Base-by-base conservation (phyloP, 2,329 filamentous ascomycete genomes). In the Penicillium paneum region DNA sequence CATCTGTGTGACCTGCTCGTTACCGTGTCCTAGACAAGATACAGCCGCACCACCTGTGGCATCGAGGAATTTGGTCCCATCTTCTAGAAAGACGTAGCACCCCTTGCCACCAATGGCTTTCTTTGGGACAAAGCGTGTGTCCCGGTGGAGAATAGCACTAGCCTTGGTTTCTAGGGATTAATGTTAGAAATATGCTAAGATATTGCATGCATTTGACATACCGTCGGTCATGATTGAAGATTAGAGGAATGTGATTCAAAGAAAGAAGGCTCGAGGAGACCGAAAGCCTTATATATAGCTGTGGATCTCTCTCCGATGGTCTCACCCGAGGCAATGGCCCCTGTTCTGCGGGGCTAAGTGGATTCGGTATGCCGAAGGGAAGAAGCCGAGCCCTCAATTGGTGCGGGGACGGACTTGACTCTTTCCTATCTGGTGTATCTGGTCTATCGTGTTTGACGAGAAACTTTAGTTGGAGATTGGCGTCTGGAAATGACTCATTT, bases 11-110 rank as follows among this genome's bases (percentile, higher is more conserved):
- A 92, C 82, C 44, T 85, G 77, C 39, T 77, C 65, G 55, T 87
- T 80, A 29, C 83, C 84, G 62, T 90, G 85, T 7, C 89, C 90
- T 10, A 93, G 74, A 65, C 85, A 87, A 10, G 84, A 79, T 3
- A 91, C 88, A 21, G 86, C 88, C 3, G 89, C 87, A 19, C 90
- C 90, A 28, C 86, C 83, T 19, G 86, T 88, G 1, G 84, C 86
- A 68, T 94, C 90, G 13, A 91, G 80, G 40, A 94, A 81, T 32
- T 74, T 76, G 24, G 80, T 78, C 1, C 85, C 86, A 65, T 79
- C 77, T 60, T 75, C 74, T 1, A 84, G 73, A 32, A 75, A 71
- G n/a, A 85, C 70, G 55, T 79, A 81, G 59, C 78, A 76, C 11
- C 80, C 81, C 52, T 76, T 69, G 5, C 77, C 82, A 0, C 74